Evolutionary conservation across 176 grass and related monocot species (phyloP), one percentile per base, ranked within the genome.

Genomic region (Zoysia japonica): DNA sequence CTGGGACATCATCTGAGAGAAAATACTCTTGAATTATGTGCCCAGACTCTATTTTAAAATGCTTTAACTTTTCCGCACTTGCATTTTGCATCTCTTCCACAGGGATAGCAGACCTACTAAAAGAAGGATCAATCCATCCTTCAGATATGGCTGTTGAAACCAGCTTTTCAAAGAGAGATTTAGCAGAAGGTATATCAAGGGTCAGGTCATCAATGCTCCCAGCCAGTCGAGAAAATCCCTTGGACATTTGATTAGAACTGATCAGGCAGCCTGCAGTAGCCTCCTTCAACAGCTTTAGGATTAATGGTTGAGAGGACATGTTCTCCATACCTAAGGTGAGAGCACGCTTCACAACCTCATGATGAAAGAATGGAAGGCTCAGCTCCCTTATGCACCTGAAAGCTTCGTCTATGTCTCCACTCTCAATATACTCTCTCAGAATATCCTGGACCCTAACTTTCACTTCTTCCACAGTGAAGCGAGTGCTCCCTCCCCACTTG

Each of bases 11-110:
- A 67, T 96, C 90, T 68, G 93, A 96, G 7, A 93, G 87, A 78
- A 96, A 96, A 56, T 96, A 96, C 70, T 96, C 93, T 46, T 90
- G 85, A 59, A 96, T 93, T 80, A 96, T 96, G 56, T 96, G 87
- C 10, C 81, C 75, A 78, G 69, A 92, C 67, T 96, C 88, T 81
- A 90, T 80, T 66, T 96, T 96, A 47, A 90, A 96, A 65, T 2
- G 79, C 76, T 85, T 92, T 11, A 93, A 15, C 83, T 88, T 96
- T 11, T 86, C 87, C 35, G 35, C 85, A 70, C 69, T 81, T 74
- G 75, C 71, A 76, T 67, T 75, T 37, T 11, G 45, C 39, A 47
- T 50, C 54, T 86, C 87, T 51, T 79, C 80, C 39, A 44, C 77
- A 59, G 53, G 75, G 28, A 53, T 48, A 78, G 50, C 63, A 86